Conservation (phyloP, 306 rosid genomes). For the Senna tora region DNA sequence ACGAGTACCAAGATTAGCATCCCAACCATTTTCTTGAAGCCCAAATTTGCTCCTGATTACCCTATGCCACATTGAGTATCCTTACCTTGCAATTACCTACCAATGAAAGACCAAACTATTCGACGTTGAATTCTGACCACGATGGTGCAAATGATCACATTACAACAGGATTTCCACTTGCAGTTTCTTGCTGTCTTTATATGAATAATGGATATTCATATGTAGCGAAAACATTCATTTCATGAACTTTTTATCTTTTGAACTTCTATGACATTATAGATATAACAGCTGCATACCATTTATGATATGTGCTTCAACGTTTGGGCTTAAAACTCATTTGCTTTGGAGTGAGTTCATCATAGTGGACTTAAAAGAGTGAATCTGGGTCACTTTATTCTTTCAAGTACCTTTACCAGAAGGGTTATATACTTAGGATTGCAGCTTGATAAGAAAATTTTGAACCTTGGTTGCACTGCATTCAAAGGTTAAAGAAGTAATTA, state of each 20-base stretch:
- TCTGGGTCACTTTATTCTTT: neutral
- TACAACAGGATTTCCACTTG: neutral
- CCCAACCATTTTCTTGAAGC: too few species aligned
- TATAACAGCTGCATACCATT: neutral
- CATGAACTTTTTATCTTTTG: slow-evolving; percentile 8
- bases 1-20: too few species aligned
- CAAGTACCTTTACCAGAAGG: neutral
- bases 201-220: neutral
- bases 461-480: neutral
- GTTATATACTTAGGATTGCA: slow-evolving; percentile 11
- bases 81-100: neutral
- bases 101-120: slow-evolving; percentile 20
- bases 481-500: too few species aligned
- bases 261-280: neutral
- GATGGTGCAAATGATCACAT: slow-evolving; percentile 4
- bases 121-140: slow-evolving; percentile 13
- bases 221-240: neutral
- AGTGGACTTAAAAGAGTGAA: neutral
- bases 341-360: neutral
- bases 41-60: too few species aligned
- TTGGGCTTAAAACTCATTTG: slow-evolving; percentile 10
- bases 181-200: neutral
- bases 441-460: neutral
- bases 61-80: too few species aligned
- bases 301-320: neutral